phyloP scores from a whole-genome alignment of 441 rosid species.

The Erodium texanum region DNA sequence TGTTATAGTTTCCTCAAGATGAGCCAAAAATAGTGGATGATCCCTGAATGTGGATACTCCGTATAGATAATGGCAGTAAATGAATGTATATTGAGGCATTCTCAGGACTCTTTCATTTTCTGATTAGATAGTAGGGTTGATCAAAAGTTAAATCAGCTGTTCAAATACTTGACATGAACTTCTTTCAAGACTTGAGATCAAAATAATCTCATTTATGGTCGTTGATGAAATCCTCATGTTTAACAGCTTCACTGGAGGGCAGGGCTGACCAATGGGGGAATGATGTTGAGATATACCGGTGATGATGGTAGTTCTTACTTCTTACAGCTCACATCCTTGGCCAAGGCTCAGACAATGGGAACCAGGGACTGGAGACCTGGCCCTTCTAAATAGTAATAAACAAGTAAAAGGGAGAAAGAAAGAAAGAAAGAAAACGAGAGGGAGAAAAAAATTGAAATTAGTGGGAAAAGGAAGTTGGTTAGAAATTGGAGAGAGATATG shows the following conservation, averaged over 20 bases:
- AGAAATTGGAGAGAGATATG: background rate
- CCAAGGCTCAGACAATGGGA: slow-evolving; percentile 2
- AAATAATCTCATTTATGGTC: background rate
- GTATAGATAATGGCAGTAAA: background rate
- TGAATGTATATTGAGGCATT: slow-evolving; percentile 1
- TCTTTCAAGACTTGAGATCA: slow-evolving; percentile 1
- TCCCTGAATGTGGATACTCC: background rate
- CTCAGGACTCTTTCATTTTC: background rate
- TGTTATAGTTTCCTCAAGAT: background rate
- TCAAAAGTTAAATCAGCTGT: slow-evolving; percentile 1
- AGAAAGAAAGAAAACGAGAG: background rate
- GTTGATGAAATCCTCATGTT: background rate
- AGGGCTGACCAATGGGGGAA: background rate
- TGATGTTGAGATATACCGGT: no score
- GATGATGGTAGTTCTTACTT: background rate
- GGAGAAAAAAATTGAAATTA: slow-evolving; percentile 3
- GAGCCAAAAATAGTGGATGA: background rate
- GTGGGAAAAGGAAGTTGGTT: background rate
- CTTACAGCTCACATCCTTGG: background rate
- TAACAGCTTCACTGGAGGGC: background rate
- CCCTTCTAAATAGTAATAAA: background rate
- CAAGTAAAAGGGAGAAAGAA: background rate
- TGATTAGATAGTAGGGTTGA: background rate
- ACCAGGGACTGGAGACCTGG: background rate
- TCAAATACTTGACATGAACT: background rate